Conservation (phyloP, 345 rosid genomes). For the Dipteronia sinensis region DNA sequence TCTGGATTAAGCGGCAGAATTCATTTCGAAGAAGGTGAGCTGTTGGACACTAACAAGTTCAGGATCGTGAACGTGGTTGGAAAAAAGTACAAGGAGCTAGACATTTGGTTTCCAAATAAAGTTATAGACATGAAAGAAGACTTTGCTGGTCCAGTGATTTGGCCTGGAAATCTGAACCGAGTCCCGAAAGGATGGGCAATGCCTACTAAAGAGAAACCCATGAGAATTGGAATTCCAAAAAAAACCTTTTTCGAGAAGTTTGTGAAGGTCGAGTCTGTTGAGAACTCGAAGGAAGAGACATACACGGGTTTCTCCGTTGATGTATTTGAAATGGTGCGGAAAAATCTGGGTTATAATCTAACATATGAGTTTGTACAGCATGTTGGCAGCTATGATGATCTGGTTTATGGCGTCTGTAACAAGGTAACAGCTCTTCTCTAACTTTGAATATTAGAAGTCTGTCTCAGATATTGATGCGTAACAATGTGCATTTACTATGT, state of each 20-base stretch:
- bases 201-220: constrained; percentile 22
- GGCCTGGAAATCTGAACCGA: constrained; percentile 32
- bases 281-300: neutral
- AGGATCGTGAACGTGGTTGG: constrained; percentile 38
- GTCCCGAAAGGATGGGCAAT: constrained; percentile 38
- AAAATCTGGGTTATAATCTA: constrained; percentile 13
- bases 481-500: no score
- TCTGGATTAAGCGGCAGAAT: constrained; percentile 36
- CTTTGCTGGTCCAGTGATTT: constrained; percentile 14
- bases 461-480: no score
- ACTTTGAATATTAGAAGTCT: neutral
- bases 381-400: constrained; percentile 32
- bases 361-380: constrained; percentile 19
- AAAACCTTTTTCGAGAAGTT: constrained; percentile 38
- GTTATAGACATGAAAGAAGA: neutral
- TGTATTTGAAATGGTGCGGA: constrained; percentile 20
- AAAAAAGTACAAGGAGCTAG: constrained; percentile 32
- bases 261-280: constrained; percentile 23
- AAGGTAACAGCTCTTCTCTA: constrained; percentile 33
- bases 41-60: constrained; percentile 1
- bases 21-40: constrained; percentile 24
- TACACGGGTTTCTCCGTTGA: constrained; percentile 43
- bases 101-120: constrained; percentile 28
- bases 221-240: constrained; percentile 44
- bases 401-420: constrained; percentile 31